Evolutionary conservation across 2,329 filamentous ascomycete species (phyloP), one percentile per base, ranked within the genome.

Genomic region (Neoarthrinium moseri): DNA sequence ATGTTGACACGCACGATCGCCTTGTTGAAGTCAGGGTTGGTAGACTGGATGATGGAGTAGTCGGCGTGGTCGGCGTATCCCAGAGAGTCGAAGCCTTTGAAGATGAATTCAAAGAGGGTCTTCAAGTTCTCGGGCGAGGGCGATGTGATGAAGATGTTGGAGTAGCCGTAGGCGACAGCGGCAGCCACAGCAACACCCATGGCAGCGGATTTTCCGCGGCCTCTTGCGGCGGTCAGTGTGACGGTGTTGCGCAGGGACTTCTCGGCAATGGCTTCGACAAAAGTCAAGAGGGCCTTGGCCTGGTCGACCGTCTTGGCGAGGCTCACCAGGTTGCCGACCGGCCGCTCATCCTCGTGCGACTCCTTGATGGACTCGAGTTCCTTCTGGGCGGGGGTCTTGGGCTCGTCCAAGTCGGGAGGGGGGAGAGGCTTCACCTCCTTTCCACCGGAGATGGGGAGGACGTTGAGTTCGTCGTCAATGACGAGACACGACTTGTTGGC

Each of bases 131-230:
- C 95, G 1, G 94, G 94, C 50, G 90, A 96, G 0, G 92, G 92
- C 1, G 92, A 97, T 2, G 94, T 99, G 63, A 99, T 96, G 70
- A 99, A 99, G 59, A 99, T 96, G 67, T 99, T 99, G 74, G 91
- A 96, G 70, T 99, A 99, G 21, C 94, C 94, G 63, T 97, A 89
- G 1, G 94, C 92, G 35, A 99, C 81, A 2, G 95, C 95, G 3
- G 94, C 91, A 4, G 94, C 94, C 34, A 99, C 87, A 3, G 94
- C 91, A 42, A 99, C 86, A 69, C 94, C 94, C 59, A 99, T 80
- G 21, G 94, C 94, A 15, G 94, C 95, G 17, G 94, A 99, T 71
- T 99, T 99, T 70, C 94, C 94, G 59, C 94, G 86, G 67, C 94
- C 94, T 83, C 94, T 84, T 29, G 87, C 92, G 15, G 94, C 94